Evolutionary conservation across 441 rosid genomes (phyloP), one percentile per base, ranked within the genome.

Genomic region (Brassica balearica): DNA sequence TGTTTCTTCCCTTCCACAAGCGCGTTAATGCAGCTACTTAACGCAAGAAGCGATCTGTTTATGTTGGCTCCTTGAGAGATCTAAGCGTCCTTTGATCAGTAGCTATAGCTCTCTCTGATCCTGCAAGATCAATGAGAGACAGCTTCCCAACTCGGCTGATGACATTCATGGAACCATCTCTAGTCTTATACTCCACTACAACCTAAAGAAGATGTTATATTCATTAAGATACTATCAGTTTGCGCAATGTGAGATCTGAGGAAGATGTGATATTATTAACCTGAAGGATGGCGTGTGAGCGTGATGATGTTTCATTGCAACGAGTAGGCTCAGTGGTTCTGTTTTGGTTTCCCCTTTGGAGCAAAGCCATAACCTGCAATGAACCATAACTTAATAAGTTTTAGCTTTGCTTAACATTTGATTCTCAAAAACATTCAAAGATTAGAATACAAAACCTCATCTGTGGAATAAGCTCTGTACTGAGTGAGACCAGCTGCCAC

Each of bases 1-100:
- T 95, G 98, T 85, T 88, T 92, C 83, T 91, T 95, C 38, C 96
- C 97, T 88, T 95, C 97, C 62, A 92, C 98, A 74, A 95, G 97
- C 64, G 98, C 94, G 81, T 92, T 92, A 77, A 95, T 90, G 85
- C 98, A 95, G 83, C 97, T 92, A 85, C 97, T 95, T 56, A 95
- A 81, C 0, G 98, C 95, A 63, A 95, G 97, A 55, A 95, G 97
- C 41, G 98, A 95, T 62, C 97, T 83, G 67, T 95, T 95, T 69
- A 95, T 92, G 82, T 95, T 95, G 25, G 98, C 98, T 19, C 98
- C 98, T 82, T 95, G 6, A 91, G 84, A 5, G 98, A 92, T 80
- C 97, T 84, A 62, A 90, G 90, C 53, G 97, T 92, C 84, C 97
- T 88, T 78, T 90, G 97, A 84, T 95, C 97, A 55, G 98, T 91